A percentile compares a stretch with the other conserved stretches of the same genome.
Conservation (phyloP, 495 filamentous ascomycete species). For the Neurospora sp. region DNA sequence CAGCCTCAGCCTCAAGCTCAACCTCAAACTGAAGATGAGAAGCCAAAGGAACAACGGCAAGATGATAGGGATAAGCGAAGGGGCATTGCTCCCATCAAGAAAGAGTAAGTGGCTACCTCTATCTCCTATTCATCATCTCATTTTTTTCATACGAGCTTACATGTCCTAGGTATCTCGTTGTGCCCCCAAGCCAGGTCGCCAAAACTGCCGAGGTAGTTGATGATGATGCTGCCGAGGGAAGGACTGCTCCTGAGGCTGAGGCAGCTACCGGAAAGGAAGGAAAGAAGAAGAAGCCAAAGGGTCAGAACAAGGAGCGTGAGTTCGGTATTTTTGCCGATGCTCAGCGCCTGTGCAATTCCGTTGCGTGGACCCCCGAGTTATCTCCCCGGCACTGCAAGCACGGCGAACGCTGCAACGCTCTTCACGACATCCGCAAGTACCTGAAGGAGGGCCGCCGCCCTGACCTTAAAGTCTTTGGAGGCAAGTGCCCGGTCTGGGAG, state of each 20-base stretch:
- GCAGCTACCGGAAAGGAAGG: constrained; percentile 22
- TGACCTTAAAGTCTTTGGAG: constrained; percentile 63
- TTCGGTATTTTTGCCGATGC: constrained; percentile 76
- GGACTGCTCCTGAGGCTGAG: constrained; percentile 34
- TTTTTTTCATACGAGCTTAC: constrained; percentile 8
- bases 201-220: constrained; percentile 25
- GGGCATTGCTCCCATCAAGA: constrained; percentile 74
- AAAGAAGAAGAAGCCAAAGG: constrained; percentile 51
- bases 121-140: not conserved
- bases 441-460: constrained; percentile 70
- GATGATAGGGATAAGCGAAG: constrained; percentile 33
- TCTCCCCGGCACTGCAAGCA: constrained; percentile 62
- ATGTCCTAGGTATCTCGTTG: constrained; percentile 47
- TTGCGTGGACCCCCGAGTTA: constrained; percentile 60
- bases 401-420: constrained; percentile 65
- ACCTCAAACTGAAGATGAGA: not conserved
- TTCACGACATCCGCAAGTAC: constrained; percentile 78
- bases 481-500: constrained; percentile 73
- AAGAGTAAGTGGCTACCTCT: constrained; percentile 50
- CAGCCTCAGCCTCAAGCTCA: not conserved
- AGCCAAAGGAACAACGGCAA: constrained; percentile 4
- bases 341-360: constrained; percentile 64
- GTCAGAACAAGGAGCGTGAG: constrained; percentile 76
- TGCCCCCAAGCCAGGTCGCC: constrained; percentile 15
- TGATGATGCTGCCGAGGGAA: constrained; percentile 64